Conservation (phyloP, 805 yeast genomes). For the Hanseniaspora hatyaiensis region DNA sequence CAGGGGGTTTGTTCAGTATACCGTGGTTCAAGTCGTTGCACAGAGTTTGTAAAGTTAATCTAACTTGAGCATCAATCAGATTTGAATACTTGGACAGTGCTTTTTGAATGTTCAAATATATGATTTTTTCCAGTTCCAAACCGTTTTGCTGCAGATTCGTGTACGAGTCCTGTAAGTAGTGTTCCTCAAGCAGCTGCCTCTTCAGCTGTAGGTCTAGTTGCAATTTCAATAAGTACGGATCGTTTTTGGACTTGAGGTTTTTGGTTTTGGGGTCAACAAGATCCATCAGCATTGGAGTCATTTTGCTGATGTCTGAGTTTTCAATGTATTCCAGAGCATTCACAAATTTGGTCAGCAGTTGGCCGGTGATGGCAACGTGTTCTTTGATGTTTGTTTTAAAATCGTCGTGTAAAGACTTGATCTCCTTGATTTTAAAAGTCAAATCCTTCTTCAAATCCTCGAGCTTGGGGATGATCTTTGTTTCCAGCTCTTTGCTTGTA, state of each 20-base stretch:
- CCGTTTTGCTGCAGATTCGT: constrained; percentile 55
- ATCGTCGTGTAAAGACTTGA: constrained; percentile 53
- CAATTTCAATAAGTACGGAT: constrained; percentile 53
- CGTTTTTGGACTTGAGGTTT: constrained; percentile 34
- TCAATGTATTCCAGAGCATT: constrained; percentile 35
- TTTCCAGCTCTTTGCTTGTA: constrained; percentile 44
- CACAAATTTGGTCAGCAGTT: constrained; percentile 38
- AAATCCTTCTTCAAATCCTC: constrained; percentile 58
- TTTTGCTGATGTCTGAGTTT: constrained; percentile 27
- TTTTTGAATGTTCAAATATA: constrained; percentile 50
- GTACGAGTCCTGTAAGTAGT: constrained; percentile 53
- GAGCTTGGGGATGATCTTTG: constrained; percentile 44
- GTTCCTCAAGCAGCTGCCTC: constrained; percentile 52
- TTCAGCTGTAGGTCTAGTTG: constrained; percentile 55
- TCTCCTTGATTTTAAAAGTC: constrained; percentile 66
- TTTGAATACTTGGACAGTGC: constrained; percentile 42
- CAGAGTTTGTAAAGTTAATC: constrained; percentile 44
- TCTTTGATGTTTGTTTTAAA: constrained; percentile 48
- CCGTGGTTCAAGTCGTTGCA: constrained; percentile 34
- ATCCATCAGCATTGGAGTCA: constrained; percentile 23
- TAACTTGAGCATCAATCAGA: constrained; percentile 43
- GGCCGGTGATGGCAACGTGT: constrained; percentile 55
- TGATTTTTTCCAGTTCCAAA: constrained; percentile 50
- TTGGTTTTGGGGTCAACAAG: constrained; percentile 11
- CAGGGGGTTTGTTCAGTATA: constrained; percentile 45